phyloP scores from a whole-genome alignment of 495 filamentous ascomycete species.

The Penicillium coffeae region DNA sequence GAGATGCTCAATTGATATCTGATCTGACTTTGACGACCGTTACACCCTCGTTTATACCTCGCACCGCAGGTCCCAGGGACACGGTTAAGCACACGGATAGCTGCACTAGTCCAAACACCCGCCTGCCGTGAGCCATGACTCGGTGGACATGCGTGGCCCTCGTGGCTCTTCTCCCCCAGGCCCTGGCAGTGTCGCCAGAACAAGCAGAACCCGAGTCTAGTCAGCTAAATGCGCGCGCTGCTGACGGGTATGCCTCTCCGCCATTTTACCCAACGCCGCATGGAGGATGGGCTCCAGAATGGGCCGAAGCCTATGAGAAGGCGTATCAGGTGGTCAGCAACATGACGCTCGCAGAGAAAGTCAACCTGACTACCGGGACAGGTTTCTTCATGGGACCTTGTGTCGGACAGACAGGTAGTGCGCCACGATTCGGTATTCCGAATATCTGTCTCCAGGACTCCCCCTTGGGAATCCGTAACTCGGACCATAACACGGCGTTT shows the following conservation, averaged over 20 bases:
- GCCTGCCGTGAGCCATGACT: conserved; percentile 15
- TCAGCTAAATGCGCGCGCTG: conserved; percentile 8
- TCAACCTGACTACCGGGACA: conserved; percentile 85
- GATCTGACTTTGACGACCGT: background rate
- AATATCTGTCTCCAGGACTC: conserved; percentile 43
- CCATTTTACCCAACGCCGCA: conserved; percentile 86
- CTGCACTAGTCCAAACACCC: background rate
- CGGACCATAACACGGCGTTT: conserved; percentile 58
- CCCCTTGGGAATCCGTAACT: conserved; percentile 41
- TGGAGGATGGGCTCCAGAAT: conserved; percentile 63
- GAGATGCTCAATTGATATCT: background rate
- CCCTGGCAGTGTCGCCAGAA: conserved; percentile 11
- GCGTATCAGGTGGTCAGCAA: conserved; percentile 75
- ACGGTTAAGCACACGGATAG: background rate
- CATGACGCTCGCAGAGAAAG: conserved; percentile 87
- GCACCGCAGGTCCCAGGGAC: background rate
- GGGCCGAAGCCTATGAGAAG: conserved; percentile 77
- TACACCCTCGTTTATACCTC: background rate
- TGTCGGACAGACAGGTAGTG: conserved; percentile 41
- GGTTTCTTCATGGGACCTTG: conserved; percentile 45
- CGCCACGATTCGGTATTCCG: conserved; percentile 37
- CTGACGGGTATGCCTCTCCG: conserved; percentile 37
- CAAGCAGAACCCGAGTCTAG: conserved; percentile 3
- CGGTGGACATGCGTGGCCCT: conserved; percentile 18
- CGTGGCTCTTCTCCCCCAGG: conserved; percentile 15